Evolutionary conservation across 2,329 filamentous ascomycete species (phyloP).

Genomic region (Paecilomyces variotii): DNA sequence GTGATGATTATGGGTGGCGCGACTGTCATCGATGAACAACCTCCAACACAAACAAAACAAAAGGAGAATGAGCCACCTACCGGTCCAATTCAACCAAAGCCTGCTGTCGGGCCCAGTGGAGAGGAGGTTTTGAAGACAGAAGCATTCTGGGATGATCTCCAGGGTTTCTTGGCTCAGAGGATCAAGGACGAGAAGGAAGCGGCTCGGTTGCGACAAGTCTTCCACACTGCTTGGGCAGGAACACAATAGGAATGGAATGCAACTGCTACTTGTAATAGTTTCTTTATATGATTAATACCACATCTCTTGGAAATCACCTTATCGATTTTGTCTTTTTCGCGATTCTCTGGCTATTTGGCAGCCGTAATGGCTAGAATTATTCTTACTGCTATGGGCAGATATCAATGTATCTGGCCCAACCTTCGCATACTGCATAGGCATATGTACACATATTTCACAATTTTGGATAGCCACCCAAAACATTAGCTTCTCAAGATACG

Average conservation of each 20-base stretch:
- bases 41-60: slow-evolving; percentile 11
- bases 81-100: slow-evolving; percentile 19
- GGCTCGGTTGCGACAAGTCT: slow-evolving; percentile 56
- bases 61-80: slow-evolving; percentile 21
- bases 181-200: slow-evolving; percentile 63
- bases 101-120: slow-evolving; percentile 48
- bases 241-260: not conserved
- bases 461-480: not conserved
- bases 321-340: not conserved
- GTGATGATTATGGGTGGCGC: slow-evolving; percentile 82
- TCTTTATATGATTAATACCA: not conserved
- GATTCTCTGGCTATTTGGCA: not conserved
- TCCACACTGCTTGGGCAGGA: slow-evolving; percentile 61
- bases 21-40: slow-evolving; percentile 33
- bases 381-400: not conserved
- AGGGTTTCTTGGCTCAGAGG: slow-evolving; percentile 70
- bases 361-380: not conserved
- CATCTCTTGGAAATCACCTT: not conserved
- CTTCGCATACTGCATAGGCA: not conserved
- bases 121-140: slow-evolving; percentile 57
- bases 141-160: slow-evolving; percentile 80
- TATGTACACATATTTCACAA: not conserved
- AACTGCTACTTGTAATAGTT: not conserved
- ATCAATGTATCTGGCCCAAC: not conserved
- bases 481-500: not conserved